Base-by-base conservation (phyloP, 1,284 basidiomycete genomes). In the Sutorius eximius region DNA sequence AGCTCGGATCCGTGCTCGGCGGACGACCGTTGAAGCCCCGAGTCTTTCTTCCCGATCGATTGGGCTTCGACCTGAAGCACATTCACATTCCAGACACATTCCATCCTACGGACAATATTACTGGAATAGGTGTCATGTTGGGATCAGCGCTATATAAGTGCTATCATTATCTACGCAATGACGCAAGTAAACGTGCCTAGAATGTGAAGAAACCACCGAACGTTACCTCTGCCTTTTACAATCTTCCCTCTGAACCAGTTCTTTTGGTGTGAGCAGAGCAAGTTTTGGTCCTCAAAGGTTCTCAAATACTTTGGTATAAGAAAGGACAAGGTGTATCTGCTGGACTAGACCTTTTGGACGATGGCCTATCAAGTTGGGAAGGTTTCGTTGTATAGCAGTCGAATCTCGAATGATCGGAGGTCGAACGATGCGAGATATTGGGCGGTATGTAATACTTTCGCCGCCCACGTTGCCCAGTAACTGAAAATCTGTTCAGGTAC, bases 211-310 rank as follows among this genome's bases (percentile, higher is more conserved):
- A 49, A 40, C 6, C 13, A 3, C 30, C 38, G 2, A 57, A 48
- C 10, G 55, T 41, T 11, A 30, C 29, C 18, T 44, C 46, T 2
- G 46, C 46, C 41, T 60, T 59, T 27, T 52, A 56, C 16, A 61
- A 29, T 56, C 41, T 7, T 62, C 61, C 13, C 34, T 47, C 33
- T 48, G 52, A 3, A 1, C 45, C 22, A 59, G 5, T 12, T 49
- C 43, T 15, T 22, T 57, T n/a, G 49, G 52, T 24, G 49, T 44
- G 2, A 52, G 18, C 9, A 40, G 36, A 15, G 34, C 30, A 5
- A 16, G 32, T 5, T 15, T 34, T 57, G 36, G n/a, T 41, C 12
- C 11, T 32, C 22, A 9, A 58, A 57, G 3, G 0, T 24, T 16
- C 41, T 41, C 11, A 27, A 5, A 32, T 45, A 44, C 34, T 40